Evolutionary conservation across 495 filamentous ascomycete species (phyloP).

Genomic region (Xylaria bambusicola): DNA sequence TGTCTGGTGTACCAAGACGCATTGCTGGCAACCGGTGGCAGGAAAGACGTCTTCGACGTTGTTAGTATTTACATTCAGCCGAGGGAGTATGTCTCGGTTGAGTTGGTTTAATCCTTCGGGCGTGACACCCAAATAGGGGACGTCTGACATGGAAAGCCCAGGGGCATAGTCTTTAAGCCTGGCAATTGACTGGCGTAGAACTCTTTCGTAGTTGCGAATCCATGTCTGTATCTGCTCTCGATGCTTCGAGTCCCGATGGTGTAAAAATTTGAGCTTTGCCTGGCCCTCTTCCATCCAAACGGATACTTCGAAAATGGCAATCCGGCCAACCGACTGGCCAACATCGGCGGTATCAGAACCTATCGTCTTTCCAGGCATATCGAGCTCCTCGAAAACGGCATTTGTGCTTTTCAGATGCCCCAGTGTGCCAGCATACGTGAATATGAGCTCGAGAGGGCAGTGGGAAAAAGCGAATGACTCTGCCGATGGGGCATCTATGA

Average conservation of each 20-base stretch:
- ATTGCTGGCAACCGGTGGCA: constrained; percentile 68
- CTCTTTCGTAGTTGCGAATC: constrained; percentile 60
- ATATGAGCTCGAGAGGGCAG: constrained; percentile 69
- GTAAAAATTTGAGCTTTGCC: constrained; percentile 65
- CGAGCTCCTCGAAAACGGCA: constrained; percentile 60
- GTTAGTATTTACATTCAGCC: constrained; percentile 48
- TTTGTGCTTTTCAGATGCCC: constrained; percentile 64
- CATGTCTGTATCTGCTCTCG: constrained; percentile 58
- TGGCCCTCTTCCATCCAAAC: constrained; percentile 58
- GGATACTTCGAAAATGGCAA: constrained; percentile 67
- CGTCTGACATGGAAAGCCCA: constrained; percentile 60
- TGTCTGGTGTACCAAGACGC: constrained; percentile 62
- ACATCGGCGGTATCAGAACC: constrained; percentile 58
- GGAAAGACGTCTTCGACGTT: constrained; percentile 61
- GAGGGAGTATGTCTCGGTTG: constrained; percentile 50
- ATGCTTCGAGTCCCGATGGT: constrained; percentile 61
- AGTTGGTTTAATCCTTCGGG: constrained; percentile 58
- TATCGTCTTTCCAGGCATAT: constrained; percentile 42
- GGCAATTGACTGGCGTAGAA: constrained; percentile 53
- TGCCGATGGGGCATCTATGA: constrained; percentile 28
- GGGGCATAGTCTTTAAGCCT: constrained; percentile 50
- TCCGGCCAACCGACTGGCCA: constrained; percentile 54
- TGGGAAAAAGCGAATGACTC: constrained; percentile 46
- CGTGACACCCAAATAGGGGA: constrained; percentile 63
- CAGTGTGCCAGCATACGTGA: constrained; percentile 68